phyloP scores from a whole-genome alignment of 345 rosid genomes.

The Arabidopsis thaliana region DNA sequence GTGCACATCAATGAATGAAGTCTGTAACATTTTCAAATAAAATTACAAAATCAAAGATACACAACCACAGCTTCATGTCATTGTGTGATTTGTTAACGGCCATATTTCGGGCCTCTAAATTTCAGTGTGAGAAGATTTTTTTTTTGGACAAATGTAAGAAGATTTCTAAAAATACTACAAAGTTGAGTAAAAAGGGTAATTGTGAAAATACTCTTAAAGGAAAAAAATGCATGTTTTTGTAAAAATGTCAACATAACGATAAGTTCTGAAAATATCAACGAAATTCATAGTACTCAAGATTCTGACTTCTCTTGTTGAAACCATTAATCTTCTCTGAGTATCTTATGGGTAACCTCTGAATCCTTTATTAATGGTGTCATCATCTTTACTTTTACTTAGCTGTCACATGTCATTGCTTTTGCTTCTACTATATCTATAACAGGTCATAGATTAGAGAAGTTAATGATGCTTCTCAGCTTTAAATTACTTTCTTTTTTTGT shows the following conservation, averaged over 20 bases:
- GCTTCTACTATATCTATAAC: conserved; percentile 14
- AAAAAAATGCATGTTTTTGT: too few relatives aligned
- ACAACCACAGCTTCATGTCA: background rate
- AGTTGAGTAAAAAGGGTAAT: too few relatives aligned
- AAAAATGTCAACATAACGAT: too few relatives aligned
- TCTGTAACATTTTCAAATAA: background rate
- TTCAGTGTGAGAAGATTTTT: too few relatives aligned
- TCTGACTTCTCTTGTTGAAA: background rate
- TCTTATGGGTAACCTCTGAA: conserved; percentile 32
- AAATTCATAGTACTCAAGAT: conserved; percentile 4
- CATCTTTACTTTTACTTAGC: conserved; percentile 20
- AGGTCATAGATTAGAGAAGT: conserved; percentile 25
- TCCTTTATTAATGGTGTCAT: conserved; percentile 20
- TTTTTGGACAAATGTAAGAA: too few relatives aligned
- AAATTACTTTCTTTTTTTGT: background rate
- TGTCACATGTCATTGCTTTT: conserved; percentile 37
- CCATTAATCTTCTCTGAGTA: conserved; percentile 9
- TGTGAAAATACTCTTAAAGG: too few relatives aligned
- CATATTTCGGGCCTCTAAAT: background rate
- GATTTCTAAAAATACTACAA: too few relatives aligned
- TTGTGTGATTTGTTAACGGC: too few relatives aligned
- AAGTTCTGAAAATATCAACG: background rate
- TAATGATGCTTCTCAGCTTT: conserved; percentile 33
- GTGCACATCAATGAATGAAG: background rate
- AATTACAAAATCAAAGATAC: background rate